Evolutionary conservation across 768 basidiomycete species (phyloP), one percentile per base, ranked within the genome.

Genomic region (Tephrocybe sp.): DNA sequence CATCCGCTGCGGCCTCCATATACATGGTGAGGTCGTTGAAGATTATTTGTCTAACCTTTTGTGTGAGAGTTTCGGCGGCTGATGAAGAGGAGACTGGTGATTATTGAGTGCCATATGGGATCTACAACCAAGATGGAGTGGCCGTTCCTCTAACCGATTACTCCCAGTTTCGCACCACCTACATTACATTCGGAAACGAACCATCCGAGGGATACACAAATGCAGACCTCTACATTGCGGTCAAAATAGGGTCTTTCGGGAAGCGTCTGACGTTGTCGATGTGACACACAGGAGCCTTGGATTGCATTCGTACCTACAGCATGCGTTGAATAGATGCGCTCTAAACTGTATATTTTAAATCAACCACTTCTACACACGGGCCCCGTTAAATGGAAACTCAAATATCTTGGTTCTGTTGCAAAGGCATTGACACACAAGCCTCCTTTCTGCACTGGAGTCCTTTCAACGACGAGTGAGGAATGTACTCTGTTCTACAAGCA

Each of bases 361-460:
- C n/a, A n/a, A n/a, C n/a, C n/a, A n/a, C n/a, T n/a, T n/a, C n/a
- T n/a, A n/a, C n/a, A n/a, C n/a, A n/a, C n/a, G n/a, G n/a, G n/a
- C n/a, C n/a, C n/a, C n/a, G n/a, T n/a, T n/a, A n/a, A n/a, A n/a
- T n/a, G n/a, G n/a, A n/a, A n/a, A n/a, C n/a, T n/a, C n/a, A n/a
- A 48, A 4, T 30, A 30, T 19, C 35, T 51, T 4, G 13, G 34
- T 1, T n/a, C 12, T 2, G 17, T 51, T 3, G 30, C 17, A 13
- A 39, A 38, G 2, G 50, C 54, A 1, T 43, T 52, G 16, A 48
- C 45, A 2, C 45, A 45, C 22, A 52, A 49, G 26, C 51, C 51
- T 32, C 55, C 55, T 5, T 52, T 45, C 34, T 52, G 55, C 9
- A 52, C 41, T 13, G 55, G 51, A 8, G 45, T 36, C 43, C 5